These are phyloP conservation scores for Bretschneidera sinensis DNA, from an alignment of 345 rosid genomes.

Conservation along the genomic window DNA sequence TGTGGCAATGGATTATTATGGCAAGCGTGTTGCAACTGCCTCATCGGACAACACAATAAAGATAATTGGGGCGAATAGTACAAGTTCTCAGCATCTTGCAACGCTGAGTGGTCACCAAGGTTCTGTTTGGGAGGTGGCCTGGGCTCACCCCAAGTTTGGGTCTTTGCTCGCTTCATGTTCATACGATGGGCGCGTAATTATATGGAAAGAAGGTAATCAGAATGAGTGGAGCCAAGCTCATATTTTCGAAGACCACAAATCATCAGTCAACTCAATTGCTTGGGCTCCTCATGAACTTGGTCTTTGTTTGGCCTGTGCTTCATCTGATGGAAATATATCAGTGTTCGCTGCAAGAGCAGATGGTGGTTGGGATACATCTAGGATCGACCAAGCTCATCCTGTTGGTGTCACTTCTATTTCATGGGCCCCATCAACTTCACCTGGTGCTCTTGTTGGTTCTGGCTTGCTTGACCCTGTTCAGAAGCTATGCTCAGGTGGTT, in stretches of 20 bases:
- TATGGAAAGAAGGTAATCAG: slow-evolving; percentile 20
- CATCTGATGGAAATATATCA: slow-evolving; percentile 21
- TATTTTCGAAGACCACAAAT: slow-evolving; percentile 17
- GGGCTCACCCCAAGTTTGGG: slow-evolving; percentile 19
- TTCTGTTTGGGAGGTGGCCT: slow-evolving; percentile 16
- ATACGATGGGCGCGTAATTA: slow-evolving; percentile 15
- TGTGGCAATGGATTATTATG: slow-evolving; percentile 22
- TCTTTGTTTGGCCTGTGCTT: slow-evolving; percentile 19
- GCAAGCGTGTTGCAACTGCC: slow-evolving; percentile 17
- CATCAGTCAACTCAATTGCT: slow-evolving; percentile 19
- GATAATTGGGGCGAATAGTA: slow-evolving; percentile 15
- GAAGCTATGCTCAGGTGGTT: slow-evolving; percentile 20
- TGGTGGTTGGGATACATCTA: slow-evolving; percentile 17
- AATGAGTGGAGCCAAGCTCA: slow-evolving; percentile 16
- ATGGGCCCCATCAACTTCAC: slow-evolving; percentile 18
- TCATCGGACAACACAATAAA: slow-evolving; percentile 13
- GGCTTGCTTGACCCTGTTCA: slow-evolving; percentile 22
- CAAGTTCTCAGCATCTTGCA: slow-evolving; percentile 11
- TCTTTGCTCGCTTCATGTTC: slow-evolving; percentile 15
- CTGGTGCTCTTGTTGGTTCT: slow-evolving; percentile 21
- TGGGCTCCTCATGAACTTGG: slow-evolving; percentile 20
- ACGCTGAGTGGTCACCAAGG: slow-evolving; percentile 13
- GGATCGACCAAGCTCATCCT: slow-evolving; percentile 20
- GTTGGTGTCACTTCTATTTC: slow-evolving; percentile 18
- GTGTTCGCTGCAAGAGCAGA: slow-evolving; percentile 18